Conservation (phyloP, 2,329 filamentous ascomycete species). For the Colletotrichum paranaense region DNA sequence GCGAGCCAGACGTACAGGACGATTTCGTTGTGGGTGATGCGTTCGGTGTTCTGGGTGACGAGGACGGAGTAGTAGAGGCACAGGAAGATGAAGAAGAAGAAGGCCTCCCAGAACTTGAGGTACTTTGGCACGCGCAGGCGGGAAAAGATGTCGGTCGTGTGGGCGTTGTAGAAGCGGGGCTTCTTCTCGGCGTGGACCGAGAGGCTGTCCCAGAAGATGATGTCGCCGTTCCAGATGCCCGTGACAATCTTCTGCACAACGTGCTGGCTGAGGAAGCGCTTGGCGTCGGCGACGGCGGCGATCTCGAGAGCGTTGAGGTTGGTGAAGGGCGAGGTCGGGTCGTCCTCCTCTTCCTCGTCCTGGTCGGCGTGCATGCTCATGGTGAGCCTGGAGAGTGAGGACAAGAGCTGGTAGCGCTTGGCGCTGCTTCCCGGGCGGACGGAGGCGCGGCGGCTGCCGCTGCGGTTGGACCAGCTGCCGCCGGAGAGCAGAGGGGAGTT, state of each 20-base stretch:
- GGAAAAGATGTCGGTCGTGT: slow-evolving; percentile 77
- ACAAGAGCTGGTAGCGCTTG: slow-evolving; percentile 61
- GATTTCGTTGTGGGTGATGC: slow-evolving; percentile 76
- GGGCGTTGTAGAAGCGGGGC: slow-evolving; percentile 78
- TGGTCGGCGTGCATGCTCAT: slow-evolving; percentile 56
- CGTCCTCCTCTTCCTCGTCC: slow-evolving; percentile 58
- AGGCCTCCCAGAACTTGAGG: slow-evolving; percentile 84
- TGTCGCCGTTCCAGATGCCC: slow-evolving; percentile 87
- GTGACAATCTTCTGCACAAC: slow-evolving; percentile 86
- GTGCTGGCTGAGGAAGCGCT: slow-evolving; percentile 84
- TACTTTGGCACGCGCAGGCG: slow-evolving; percentile 84
- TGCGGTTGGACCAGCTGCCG: slow-evolving; percentile 39
- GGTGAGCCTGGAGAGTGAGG: slow-evolving; percentile 67
- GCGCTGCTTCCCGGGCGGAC: slow-evolving; percentile 50
- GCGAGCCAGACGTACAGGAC: slow-evolving; percentile 87
- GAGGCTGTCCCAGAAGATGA: slow-evolving; percentile 88
- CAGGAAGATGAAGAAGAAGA: slow-evolving; percentile 83
- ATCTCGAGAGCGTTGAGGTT: slow-evolving; percentile 90
- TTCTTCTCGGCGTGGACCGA: slow-evolving; percentile 79
- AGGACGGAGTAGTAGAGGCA: slow-evolving; percentile 89
- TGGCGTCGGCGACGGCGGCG: slow-evolving; percentile 82
- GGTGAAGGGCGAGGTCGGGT: slow-evolving; percentile 78
- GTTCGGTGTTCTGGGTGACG: slow-evolving; percentile 74
- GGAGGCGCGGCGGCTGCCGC: slow-evolving; percentile 35
- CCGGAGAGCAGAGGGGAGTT: slow-evolving; percentile 57